phyloP scores from a whole-genome alignment of 2,329 filamentous ascomycete genomes.

The Exophiala sideris region DNA sequence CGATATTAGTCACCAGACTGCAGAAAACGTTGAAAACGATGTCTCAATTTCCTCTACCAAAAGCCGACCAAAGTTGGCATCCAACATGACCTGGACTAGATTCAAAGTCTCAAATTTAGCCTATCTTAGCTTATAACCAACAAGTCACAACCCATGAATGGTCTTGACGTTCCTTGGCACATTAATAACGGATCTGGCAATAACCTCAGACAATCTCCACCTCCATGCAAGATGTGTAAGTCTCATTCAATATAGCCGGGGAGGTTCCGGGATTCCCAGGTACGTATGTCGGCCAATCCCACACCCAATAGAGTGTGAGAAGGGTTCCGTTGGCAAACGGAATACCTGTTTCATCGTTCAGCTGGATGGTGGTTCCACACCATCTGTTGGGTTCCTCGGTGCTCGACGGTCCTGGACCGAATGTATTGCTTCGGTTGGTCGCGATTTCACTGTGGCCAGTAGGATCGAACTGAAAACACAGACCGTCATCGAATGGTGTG shows the following conservation, averaged over 20 bases:
- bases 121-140: neutral
- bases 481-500: slow-evolving; percentile 2
- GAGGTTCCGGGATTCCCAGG: neutral
- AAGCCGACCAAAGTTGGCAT: neutral
- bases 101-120: neutral
- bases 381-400: neutral
- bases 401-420: neutral
- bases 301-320: slow-evolving; percentile 1
- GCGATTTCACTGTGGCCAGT: slow-evolving; percentile 1
- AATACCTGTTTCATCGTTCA: neutral
- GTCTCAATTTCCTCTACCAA: neutral
- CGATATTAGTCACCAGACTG: neutral
- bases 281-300: neutral
- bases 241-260: neutral
- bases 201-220: neutral
- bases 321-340: neutral
- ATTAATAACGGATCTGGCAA: neutral
- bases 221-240: slow-evolving; percentile 1
- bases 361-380: slow-evolving; percentile 1
- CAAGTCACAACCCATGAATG: neutral
- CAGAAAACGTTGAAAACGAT: neutral
- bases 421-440: neutral
- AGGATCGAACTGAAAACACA: slow-evolving; percentile 2
- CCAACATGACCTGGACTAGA: neutral
- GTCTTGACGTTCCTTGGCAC: neutral